Conservation (phyloP, 345 rosid species). For the Melaleuca alternifolia region DNA sequence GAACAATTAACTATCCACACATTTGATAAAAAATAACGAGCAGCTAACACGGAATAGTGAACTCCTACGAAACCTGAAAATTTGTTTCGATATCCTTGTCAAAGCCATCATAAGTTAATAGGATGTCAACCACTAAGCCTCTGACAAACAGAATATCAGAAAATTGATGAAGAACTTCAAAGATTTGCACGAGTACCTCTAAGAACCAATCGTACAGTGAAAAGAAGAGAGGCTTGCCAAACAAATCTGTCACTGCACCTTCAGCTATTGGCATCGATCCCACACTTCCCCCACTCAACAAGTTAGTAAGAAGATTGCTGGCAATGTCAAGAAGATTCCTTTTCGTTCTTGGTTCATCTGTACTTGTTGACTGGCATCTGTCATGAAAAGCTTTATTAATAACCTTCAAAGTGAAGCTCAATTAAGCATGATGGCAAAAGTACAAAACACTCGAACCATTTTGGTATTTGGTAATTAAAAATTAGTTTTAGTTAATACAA, state of each 20-base stretch:
- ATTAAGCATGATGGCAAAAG: background rate
- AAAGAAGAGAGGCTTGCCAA: constrained; percentile 76
- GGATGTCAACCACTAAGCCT: background rate
- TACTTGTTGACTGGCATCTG: constrained; percentile 66
- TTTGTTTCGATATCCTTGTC: background rate
- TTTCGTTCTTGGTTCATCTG: constrained; percentile 40
- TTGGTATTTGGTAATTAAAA: background rate
- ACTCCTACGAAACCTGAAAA: background rate
- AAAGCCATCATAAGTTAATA: background rate
- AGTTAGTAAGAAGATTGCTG: constrained; percentile 73
- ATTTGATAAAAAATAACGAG: background rate
- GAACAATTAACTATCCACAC: background rate
- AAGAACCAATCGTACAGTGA: constrained; percentile 84
- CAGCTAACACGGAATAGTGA: background rate
- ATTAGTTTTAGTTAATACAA: background rate
- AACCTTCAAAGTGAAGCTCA: background rate
- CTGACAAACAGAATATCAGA: background rate
- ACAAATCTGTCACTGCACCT: constrained; percentile 90
- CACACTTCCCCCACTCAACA: constrained; percentile 71
- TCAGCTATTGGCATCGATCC: constrained; percentile 83
- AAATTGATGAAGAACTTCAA: background rate
- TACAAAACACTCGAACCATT: background rate
- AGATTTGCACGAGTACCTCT: constrained; percentile 33
- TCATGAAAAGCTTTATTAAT: background rate
- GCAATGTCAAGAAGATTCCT: constrained; percentile 70